phyloP scores from a whole-genome alignment of 176 grass and related monocot species.

The Areca catechu region DNA sequence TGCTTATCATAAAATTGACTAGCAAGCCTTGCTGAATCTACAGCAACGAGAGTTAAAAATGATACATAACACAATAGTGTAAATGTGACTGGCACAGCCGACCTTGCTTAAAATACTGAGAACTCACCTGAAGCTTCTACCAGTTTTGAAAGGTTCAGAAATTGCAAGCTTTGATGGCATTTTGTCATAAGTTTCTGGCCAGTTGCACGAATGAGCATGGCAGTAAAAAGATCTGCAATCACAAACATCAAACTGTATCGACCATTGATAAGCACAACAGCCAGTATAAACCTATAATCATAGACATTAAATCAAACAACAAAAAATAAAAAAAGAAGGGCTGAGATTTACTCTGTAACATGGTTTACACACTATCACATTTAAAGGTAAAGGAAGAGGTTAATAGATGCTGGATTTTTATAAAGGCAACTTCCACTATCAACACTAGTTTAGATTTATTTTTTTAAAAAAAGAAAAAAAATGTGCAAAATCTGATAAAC shows the following conservation, averaged over 20 bases:
- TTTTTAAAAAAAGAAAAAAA: no score
- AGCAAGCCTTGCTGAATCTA: no score
- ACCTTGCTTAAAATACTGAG: neutral
- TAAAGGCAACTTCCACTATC: no score
- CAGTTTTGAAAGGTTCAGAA: conserved; percentile 50
- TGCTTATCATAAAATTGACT: no score
- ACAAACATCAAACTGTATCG: conserved; percentile 94
- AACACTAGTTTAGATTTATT: no score
- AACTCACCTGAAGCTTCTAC: conserved; percentile 48
- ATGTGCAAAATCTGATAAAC: no score
- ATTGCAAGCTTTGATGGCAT: conserved; percentile 42
- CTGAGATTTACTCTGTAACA: no score
- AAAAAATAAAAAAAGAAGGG: neutral
- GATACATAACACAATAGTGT: neutral
- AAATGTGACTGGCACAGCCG: neutral
- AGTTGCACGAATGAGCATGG: conserved; percentile 72
- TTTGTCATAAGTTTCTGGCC: conserved; percentile 55
- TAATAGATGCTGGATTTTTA: no score
- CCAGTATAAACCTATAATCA: conserved; percentile 7
- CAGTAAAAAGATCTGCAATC: conserved; percentile 84
- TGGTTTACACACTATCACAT: neutral
- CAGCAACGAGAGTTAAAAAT: no score
- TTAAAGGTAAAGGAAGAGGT: neutral
- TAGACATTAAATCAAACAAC: neutral
- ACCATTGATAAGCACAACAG: conserved; percentile 38